Evolutionary conservation across 2,329 filamentous ascomycete species (phyloP).

Genomic region (Diplodia sapinea): DNA sequence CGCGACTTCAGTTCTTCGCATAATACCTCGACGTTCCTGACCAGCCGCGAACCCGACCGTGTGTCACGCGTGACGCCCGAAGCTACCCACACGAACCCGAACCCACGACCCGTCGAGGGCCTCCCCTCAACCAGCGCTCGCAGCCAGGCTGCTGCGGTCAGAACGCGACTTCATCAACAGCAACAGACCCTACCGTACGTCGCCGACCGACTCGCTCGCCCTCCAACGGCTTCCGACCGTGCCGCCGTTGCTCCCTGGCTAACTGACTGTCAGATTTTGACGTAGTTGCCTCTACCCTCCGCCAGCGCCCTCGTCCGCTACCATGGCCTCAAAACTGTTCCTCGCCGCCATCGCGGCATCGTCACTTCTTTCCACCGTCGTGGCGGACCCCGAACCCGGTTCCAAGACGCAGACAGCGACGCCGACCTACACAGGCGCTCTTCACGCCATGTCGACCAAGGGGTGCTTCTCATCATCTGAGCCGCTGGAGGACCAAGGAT

Average conservation of each 20-base stretch:
- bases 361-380: constrained; percentile 40
- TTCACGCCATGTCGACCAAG: constrained; percentile 42
- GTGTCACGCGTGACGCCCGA: constrained; percentile 24
- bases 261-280: constrained; percentile 7
- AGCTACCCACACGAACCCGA: constrained; percentile 7
- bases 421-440: constrained; percentile 41
- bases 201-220: constrained; percentile 5
- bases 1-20: background rate
- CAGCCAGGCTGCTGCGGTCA: constrained; percentile 21
- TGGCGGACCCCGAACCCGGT: constrained; percentile 36
- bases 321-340: constrained; percentile 45
- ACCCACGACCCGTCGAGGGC: background rate
- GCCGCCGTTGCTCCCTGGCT: constrained; percentile 20
- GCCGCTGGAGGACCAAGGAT: constrained; percentile 56
- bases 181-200: constrained; percentile 4
- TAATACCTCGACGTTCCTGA: background rate
- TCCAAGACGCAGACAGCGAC: constrained; percentile 38
- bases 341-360: constrained; percentile 43
- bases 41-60: constrained; percentile 16
- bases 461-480: constrained; percentile 60
- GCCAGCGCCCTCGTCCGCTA: constrained; percentile 30
- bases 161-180: constrained; percentile 25
- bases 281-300: background rate
- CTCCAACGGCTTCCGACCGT: constrained; percentile 11
- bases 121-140: constrained; percentile 24